Base-by-base conservation (phyloP, 192 early-diverging fungal species). In the Allomyces javanicus region DNA sequence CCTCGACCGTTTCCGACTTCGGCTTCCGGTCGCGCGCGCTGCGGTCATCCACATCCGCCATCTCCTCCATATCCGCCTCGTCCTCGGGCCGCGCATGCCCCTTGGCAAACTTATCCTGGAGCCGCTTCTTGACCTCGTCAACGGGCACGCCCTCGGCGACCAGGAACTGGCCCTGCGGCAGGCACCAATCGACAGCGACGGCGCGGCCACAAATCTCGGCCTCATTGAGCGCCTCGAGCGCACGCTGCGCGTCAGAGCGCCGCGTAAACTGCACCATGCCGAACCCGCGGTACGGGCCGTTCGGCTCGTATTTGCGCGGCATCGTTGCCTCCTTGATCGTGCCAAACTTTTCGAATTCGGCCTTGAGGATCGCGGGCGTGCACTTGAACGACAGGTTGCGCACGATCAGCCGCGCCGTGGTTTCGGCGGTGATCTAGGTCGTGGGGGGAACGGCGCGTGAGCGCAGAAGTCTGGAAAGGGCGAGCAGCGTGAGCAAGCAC, bases 191-290 rank as follows among this genome's bases (percentile, higher is more conserved):
- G 21, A 95, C 93, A 23, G 88, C 83, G 44, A 96, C 84, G 7
- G 75, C 72, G 55, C 94, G 83, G 11, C 86, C 82, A 64, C 81
- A 76, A 44, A 91, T 76, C 62, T 83, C 77, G 40, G 78, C 72
- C 26, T 81, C 86, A 75, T 95, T 88, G 73, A 93, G 72, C 25
- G 75, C 85, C 22, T 80, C 75, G 11, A 91, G 78, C 0, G 86
- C 89, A 67, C 78, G 76, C 67, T 84, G 79, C 0, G 88, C 89
- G 33, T 90, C 86, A 25, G 77, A 76, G 40, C 81, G 67, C n/a
- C 77, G 83, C 66, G 77, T 80, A 74, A 88, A 88, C 69, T 94
- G 88, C 43, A 97, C 83, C 76, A 96, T 96, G 19, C 84, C 94
- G 81, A 95, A 94, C 4, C 94, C 94, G 40, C 81, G 76, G 22